Evolutionary conservation across 257 asterid species (phyloP).

Genomic region (Schizonepeta tenuifolia): DNA sequence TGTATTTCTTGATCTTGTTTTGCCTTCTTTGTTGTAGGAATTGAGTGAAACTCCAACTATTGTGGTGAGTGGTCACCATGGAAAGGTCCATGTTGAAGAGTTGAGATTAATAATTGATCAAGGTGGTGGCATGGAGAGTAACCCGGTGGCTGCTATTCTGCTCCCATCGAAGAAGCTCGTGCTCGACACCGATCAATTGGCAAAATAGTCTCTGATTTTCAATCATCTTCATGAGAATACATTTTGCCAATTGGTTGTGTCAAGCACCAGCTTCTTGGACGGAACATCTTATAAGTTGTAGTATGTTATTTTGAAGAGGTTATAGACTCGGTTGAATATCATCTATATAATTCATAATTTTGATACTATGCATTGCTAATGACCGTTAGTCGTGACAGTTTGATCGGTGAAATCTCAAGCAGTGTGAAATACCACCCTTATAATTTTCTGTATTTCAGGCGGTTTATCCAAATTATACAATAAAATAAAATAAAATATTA

Average conservation of each 20-base stretch:
- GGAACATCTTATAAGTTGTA: not conserved
- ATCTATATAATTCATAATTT: too few species aligned
- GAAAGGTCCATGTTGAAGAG: slow-evolving; percentile 65
- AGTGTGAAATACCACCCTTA: too few species aligned
- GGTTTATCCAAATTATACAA: too few species aligned
- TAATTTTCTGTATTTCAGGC: too few species aligned
- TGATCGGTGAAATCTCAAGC: too few species aligned
- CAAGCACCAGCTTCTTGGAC: not conserved
- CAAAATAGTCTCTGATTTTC: not conserved
- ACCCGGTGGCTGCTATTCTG: slow-evolving; percentile 78
- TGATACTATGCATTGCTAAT: too few species aligned
- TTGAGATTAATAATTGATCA: slow-evolving; percentile 72
- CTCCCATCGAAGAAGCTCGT: slow-evolving; percentile 76
- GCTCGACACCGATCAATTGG: slow-evolving; percentile 59
- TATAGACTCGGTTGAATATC: not conserved
- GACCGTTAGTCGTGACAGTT: too few species aligned
- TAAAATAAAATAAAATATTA: too few species aligned
- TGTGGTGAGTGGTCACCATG: slow-evolving; percentile 87
- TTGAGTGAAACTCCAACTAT: slow-evolving; percentile 56
- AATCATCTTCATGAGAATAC: not conserved
- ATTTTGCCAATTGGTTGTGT: not conserved
- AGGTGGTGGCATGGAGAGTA: slow-evolving; percentile 73
- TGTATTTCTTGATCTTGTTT: not conserved
- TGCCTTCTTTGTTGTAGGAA: slow-evolving; percentile 45
- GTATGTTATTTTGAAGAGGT: not conserved